Conservation (phyloP, 164 flowering plant genomes). For the Liquidambar formosana region DNA sequence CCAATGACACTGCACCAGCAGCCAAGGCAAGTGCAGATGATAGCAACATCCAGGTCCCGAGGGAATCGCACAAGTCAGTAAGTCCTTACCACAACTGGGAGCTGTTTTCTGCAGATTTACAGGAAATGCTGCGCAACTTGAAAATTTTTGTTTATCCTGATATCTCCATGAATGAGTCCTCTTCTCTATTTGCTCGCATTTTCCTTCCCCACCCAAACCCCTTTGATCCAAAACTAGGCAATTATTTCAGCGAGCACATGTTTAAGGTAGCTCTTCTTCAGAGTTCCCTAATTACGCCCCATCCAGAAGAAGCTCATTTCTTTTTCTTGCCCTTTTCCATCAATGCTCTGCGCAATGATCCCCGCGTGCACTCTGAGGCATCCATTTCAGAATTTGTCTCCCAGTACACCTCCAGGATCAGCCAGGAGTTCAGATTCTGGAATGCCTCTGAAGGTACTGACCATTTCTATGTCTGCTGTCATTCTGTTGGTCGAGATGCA, state of each 20-base stretch:
- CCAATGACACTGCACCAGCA: no score
- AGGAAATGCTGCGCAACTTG: conserved; percentile 39
- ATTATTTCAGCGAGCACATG: conserved; percentile 63
- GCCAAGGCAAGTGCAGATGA: no score
- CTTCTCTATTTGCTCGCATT: conserved; percentile 28
- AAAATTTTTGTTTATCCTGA: conserved; percentile 54
- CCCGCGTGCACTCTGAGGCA: conserved; percentile 36
- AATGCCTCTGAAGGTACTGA: conserved; percentile 57
- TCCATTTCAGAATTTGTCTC: conserved; percentile 45
- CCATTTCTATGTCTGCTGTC: conserved; percentile 57
- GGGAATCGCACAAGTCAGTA: not conserved
- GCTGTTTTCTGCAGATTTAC: conserved; percentile 35
- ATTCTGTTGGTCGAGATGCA: conserved; percentile 56
- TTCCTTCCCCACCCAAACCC: conserved; percentile 49
- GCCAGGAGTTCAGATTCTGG: conserved; percentile 41
- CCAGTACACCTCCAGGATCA: conserved; percentile 32
- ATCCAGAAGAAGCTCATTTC: conserved; percentile 44
- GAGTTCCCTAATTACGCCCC: conserved; percentile 38
- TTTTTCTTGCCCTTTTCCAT: conserved; percentile 62
- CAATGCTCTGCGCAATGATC: conserved; percentile 44
- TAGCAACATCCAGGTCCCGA: not conserved
- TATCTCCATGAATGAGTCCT: conserved; percentile 7
- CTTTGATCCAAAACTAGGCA: conserved; percentile 41
- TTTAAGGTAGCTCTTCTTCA: conserved; percentile 46
- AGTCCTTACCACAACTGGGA: conserved; percentile 43